phyloP scores from a whole-genome alignment of 1,284 basidiomycete species.

The Hemileia vastatrix region DNA sequence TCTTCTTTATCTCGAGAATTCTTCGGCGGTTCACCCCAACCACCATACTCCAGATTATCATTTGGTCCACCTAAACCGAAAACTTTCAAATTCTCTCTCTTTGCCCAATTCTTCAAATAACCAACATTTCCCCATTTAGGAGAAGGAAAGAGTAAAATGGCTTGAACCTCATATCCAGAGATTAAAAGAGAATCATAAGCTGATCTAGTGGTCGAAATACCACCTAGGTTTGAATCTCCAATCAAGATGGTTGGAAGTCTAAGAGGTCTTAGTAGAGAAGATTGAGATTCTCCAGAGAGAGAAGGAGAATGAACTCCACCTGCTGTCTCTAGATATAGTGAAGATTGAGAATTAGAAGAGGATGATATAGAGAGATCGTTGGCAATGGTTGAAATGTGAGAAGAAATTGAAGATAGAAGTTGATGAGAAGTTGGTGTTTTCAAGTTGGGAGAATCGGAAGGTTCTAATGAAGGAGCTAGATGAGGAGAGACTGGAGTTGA shows the following conservation, averaged over 20 bases:
- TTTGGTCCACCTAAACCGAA: slow-evolving; percentile 34
- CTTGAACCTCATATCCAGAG: slow-evolving; percentile 81
- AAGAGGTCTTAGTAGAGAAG: slow-evolving; percentile 68
- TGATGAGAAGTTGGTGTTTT: background rate
- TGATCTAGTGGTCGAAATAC: slow-evolving; percentile 86
- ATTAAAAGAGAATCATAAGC: slow-evolving; percentile 82
- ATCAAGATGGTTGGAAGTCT: slow-evolving; percentile 75
- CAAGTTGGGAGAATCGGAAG: background rate
- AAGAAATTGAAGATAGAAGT: background rate
- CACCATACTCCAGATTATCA: background rate
- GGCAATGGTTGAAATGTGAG: slow-evolving; percentile 40
- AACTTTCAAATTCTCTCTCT: slow-evolving; percentile 7
- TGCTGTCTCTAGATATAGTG: slow-evolving; percentile 85
- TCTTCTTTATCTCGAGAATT: slow-evolving; percentile 23
- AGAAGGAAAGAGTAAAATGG: slow-evolving; percentile 75
- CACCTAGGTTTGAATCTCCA: slow-evolving; percentile 82
- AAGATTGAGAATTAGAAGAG: slow-evolving; percentile 43
- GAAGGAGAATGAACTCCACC: slow-evolving; percentile 92
- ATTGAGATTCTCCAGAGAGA: slow-evolving; percentile 73
- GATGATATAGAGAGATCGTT: slow-evolving; percentile 52
- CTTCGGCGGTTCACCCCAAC: slow-evolving; percentile 35
- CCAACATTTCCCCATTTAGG: slow-evolving; percentile 75
- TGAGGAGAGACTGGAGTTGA: slow-evolving; percentile 83
- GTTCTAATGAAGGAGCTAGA: slow-evolving; percentile 55
- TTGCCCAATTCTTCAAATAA: slow-evolving; percentile 60